Conservation (phyloP, 768 basidiomycete genomes). For the Cystofilobasidium macerans region DNA sequence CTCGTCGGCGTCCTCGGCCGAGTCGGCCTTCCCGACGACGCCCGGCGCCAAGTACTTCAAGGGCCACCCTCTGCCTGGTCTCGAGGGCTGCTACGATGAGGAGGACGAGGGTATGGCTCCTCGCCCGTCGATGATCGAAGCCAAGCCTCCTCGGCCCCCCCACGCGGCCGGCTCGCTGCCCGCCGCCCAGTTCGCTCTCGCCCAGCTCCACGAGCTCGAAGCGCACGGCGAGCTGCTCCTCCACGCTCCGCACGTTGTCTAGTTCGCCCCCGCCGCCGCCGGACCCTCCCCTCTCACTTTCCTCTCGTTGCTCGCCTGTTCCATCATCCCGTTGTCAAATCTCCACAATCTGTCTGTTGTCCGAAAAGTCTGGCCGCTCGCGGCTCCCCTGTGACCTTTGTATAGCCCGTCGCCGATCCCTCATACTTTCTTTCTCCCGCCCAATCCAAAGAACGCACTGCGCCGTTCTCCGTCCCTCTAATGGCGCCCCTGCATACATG, state of each 20-base stretch:
- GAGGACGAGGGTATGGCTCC: not conserved
- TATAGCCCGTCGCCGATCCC: no score
- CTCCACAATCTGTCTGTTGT: no score
- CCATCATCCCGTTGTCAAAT: no score
- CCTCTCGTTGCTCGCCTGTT: no score
- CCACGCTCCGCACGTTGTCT: not conserved
- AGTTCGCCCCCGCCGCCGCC: not conserved
- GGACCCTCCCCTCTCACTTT: not conserved
- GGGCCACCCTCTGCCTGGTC: not conserved
- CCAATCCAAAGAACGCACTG: no score
- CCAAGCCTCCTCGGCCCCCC: not conserved
- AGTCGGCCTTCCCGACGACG: not conserved
- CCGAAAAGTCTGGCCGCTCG: no score
- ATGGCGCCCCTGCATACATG: no score
- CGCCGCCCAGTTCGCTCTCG: not conserved
- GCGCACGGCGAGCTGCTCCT: not conserved
- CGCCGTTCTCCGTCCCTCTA: no score
- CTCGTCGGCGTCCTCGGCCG: not conserved
- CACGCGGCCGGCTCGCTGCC: not conserved
- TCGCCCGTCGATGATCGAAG: no score
- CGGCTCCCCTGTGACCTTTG: no score
- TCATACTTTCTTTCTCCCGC: no score
- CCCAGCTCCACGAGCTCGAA: constrained; percentile 1
- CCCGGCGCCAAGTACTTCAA: not conserved
- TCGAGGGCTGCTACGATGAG: not conserved